phyloP scores from a whole-genome alignment of 2,329 filamentous ascomycete genomes.

The Chlorencoelia australis region DNA sequence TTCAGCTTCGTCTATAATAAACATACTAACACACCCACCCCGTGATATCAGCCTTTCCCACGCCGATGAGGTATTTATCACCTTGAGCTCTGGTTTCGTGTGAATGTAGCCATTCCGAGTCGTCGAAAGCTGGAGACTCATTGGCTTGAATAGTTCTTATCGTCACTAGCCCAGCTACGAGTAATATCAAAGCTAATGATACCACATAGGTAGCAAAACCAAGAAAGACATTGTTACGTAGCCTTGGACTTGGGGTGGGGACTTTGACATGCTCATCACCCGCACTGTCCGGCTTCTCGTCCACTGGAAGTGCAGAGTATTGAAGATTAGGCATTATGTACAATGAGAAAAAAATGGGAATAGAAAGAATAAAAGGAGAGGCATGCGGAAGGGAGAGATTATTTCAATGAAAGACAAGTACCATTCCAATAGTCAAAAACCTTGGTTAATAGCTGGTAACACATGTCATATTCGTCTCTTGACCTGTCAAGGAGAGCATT shows the following conservation, averaged over 20 bases:
- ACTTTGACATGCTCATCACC: not conserved
- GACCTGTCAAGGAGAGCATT: not conserved
- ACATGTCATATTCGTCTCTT: conserved; percentile 2
- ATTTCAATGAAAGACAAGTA: not conserved
- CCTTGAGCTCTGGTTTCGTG: conserved; percentile 15
- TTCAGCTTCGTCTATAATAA: not conserved
- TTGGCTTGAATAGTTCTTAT: not conserved
- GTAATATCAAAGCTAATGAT: not conserved
- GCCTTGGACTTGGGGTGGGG: not conserved
- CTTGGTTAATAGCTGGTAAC: conserved; percentile 3
- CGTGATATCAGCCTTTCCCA: conserved; percentile 64
- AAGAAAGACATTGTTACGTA: conserved; percentile 1
- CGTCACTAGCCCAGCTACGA: not conserved
- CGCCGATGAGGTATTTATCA: conserved; percentile 49
- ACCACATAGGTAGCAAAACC: not conserved
- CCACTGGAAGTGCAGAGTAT: not conserved
- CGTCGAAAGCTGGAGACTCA: not conserved
- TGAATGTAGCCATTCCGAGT: conserved; percentile 1
- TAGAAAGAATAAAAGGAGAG: not conserved
- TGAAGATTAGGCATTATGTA: conserved; percentile 3
- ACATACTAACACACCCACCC: conserved; percentile 30
- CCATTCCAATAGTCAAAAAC: not conserved
- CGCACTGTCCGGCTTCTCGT: conserved; percentile 4
- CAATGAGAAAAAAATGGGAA: not conserved
- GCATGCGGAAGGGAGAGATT: not conserved